A percentile compares a stretch with the other conserved stretches of the same genome.
Evolutionary conservation across 1,284 basidiomycete species (phyloP).

Genomic region (Kalmanozyma brasiliensis): DNA sequence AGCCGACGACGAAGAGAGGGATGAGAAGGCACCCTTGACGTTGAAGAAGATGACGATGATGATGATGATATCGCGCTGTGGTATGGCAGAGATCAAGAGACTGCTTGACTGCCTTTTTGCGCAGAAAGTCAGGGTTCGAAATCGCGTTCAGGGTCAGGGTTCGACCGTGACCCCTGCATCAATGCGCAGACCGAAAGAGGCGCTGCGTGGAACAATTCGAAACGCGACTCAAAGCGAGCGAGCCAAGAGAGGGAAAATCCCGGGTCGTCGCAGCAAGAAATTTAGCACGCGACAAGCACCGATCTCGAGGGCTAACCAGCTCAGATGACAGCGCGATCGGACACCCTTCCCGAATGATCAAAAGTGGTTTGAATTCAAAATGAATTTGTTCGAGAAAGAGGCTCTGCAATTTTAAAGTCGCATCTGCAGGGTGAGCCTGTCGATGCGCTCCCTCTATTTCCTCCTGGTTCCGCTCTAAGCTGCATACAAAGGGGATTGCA

Average conservation of each 20-base stretch:
- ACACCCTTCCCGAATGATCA: no score
- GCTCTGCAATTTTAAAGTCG: neutral
- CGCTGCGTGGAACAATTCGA: no score
- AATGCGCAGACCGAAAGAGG: no score
- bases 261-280: neutral
- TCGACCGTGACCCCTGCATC: neutral
- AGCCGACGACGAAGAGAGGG: no score
- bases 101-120: no score
- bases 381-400: no score
- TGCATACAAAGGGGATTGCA: no score
- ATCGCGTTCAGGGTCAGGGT: conserved; percentile 4
- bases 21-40: no score
- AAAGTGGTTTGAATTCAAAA: no score
- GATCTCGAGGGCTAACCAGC: neutral
- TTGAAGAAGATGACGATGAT: conserved; percentile 9
- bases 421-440: conserved; percentile 1
- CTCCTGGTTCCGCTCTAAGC: no score
- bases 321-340: neutral
- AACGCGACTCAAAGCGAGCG: neutral
- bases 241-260: neutral
- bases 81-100: conserved; percentile 1
- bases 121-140: conserved; percentile 7
- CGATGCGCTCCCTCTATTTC: no score
- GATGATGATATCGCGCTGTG: conserved; percentile 1
- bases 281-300: no score